Percentiles rank a stretch among this genome's conserved stretches.
These are phyloP conservation scores for Vigna radiata DNA, from an alignment of 306 rosid genomes.

Conservation along the genomic window DNA sequence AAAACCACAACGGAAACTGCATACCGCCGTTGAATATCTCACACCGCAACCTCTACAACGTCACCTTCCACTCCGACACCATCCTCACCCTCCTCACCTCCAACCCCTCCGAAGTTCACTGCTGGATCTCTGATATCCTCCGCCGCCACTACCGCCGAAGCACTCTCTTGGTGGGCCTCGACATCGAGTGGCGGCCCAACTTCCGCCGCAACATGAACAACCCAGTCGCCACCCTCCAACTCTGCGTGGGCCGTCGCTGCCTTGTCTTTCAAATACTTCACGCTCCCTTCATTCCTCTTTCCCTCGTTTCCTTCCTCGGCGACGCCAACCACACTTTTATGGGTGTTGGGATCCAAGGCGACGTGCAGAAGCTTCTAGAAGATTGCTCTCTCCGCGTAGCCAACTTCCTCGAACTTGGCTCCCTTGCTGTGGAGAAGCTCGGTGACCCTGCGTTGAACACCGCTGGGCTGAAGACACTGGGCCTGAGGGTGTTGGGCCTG, in stretches of 20 bases:
- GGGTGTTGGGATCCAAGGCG: constrained; percentile 38
- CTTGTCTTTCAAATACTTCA: constrained; percentile 42
- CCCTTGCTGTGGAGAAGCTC: constrained; percentile 28
- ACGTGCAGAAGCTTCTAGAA: constrained; percentile 22
- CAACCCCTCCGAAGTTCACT: too few relatives aligned
- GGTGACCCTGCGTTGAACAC: background rate
- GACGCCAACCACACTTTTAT: constrained; percentile 7
- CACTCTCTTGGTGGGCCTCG: too few relatives aligned
- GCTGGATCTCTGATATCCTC: too few relatives aligned
- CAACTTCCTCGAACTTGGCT: constrained; percentile 4
- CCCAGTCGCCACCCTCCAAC: too few relatives aligned
- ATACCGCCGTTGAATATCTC: background rate
- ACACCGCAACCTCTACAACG: constrained; percentile 23
- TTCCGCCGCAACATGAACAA: too few relatives aligned
- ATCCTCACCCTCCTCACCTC: constrained; percentile 40
- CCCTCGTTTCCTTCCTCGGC: background rate
- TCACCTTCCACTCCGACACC: constrained; percentile 17
- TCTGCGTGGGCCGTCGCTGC: background rate
- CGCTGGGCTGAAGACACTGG: background rate
- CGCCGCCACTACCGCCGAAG: too few relatives aligned
- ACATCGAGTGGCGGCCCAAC: too few relatives aligned
- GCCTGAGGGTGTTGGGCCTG: background rate
- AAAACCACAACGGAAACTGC: background rate
- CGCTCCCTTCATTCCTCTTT: constrained; percentile 12
- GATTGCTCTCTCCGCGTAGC: constrained; percentile 18